These are phyloP conservation scores for Prasinococcaceae sp. DNA, from an alignment of 139 green algal genomes.

Conservation along the genomic window DNA sequence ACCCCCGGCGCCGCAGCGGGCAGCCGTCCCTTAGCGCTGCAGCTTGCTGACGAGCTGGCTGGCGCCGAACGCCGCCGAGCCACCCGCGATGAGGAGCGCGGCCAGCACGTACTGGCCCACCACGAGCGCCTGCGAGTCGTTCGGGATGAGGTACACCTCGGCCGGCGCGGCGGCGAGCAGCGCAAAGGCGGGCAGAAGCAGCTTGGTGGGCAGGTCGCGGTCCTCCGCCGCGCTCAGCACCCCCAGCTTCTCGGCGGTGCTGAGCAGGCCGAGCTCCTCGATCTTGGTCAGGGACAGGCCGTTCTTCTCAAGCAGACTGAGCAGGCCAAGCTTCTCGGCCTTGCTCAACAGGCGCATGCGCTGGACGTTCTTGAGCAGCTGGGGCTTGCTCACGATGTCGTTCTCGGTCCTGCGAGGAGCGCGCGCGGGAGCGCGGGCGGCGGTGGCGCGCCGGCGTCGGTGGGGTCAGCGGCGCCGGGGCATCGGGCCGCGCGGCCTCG, in stretches of 20 bases:
- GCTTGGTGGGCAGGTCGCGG: too few species aligned
- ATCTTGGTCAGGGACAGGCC: slow-evolving; percentile 54
- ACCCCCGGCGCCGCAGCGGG: too few species aligned
- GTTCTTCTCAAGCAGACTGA: slow-evolving; percentile 38
- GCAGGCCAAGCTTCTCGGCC: slow-evolving; percentile 45
- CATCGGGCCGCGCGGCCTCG: too few species aligned
- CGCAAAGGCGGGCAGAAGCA: not conserved
- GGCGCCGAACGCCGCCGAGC: not conserved
- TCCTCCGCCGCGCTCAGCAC: slow-evolving; percentile 31
- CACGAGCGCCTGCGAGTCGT: not conserved
- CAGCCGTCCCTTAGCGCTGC: too few species aligned
- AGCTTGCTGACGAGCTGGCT: not conserved
- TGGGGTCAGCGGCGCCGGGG: too few species aligned
- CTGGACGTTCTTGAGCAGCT: slow-evolving; percentile 24
- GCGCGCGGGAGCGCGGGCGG: too few species aligned
- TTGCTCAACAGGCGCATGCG: slow-evolving; percentile 44
- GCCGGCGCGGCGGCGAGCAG: not conserved
- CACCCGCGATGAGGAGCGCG: not conserved
- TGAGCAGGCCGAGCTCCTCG: slow-evolving; percentile 50
- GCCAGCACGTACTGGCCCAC: not conserved
- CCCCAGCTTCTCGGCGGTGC: slow-evolving; percentile 45
- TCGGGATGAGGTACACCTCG: not conserved
- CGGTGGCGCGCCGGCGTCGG: too few species aligned
- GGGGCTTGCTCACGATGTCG: too few species aligned
- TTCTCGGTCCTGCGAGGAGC: too few species aligned